Evolutionary conservation across 768 basidiomycete species (phyloP), one percentile per base, ranked within the genome.

Genomic region (Austroboletus festivus): DNA sequence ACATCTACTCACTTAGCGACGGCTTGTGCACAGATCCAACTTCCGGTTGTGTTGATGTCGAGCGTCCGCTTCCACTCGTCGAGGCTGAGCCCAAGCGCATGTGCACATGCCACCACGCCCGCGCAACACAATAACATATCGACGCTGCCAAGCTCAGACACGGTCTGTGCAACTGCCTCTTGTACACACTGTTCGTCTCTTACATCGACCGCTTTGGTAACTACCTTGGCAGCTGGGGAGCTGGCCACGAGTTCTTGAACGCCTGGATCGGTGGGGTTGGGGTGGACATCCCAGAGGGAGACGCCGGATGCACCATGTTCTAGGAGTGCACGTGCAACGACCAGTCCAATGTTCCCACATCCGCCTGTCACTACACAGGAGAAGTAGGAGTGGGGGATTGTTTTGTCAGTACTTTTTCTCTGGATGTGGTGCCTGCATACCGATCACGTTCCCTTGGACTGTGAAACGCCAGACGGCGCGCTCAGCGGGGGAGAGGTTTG

Each of bases 31-130:
- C 73, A 75, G 42, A 75, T 49, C 72, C 71, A 75, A 39, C 72
- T 72, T 18, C 74, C 76, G 5, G 71, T 77, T 16, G 68, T 68
- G 45, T 75, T 77, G 35, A 73, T 58, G 38, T 76, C 73, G 21
- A 74, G 44, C 6, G 72, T 65, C 22, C 63, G 58, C 47, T 57
- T 62, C 72, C 71, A 77, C 30, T 69, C 64, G 19, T 64, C 63
- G 1, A 63, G 35, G 16, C 37, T 38, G 40, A 71, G 44, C 16
- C 73, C 67, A 24, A 61, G 53, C 2, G 71, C 67, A 38, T 71
- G 67, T 4, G 54, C 54, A 21, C 63, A 63, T 6, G 61, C 60
- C 15, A 73, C 73, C 4, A 73, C 68, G 8, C 74, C 73, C 0
- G 73, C 74, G 46, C 70, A 77, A 47, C 74, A 78, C 30, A 74